A percentile compares a stretch with the other conserved stretches of the same genome.
phyloP scores from a whole-genome alignment of 495 filamentous ascomycete species.

The Lophiotrema nucula region DNA sequence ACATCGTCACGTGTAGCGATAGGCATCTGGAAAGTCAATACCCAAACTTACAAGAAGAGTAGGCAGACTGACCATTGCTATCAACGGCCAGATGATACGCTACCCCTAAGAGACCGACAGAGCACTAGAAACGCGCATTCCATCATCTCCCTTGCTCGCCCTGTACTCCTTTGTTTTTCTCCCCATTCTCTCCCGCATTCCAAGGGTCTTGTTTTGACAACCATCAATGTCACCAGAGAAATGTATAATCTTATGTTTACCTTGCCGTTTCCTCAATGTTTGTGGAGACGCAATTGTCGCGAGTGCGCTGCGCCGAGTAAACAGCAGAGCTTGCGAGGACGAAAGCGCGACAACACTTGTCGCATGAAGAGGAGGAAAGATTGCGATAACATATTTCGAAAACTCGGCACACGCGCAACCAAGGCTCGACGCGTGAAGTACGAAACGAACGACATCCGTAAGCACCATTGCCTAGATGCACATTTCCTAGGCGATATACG shows the following conservation, averaged over 20 bases:
- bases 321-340: neutral
- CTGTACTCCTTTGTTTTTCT: slow-evolving; percentile 1
- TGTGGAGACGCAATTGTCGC: slow-evolving; percentile 5
- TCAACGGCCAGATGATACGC: neutral
- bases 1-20: too few species aligned
- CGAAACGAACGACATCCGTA: too few species aligned
- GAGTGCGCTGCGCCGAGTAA: neutral
- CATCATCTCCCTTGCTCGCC: slow-evolving; percentile 5
- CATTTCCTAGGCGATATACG: too few species aligned
- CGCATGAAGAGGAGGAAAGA: too few species aligned
- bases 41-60: neutral
- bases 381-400: neutral
- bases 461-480: too few species aligned
- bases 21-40: neutral
- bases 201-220: slow-evolving; percentile 28
- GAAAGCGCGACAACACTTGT: neutral
- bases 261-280: neutral
- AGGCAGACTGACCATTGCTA: neutral
- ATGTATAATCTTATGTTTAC: slow-evolving; percentile 18
- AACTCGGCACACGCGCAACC: neutral
- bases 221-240: slow-evolving; percentile 14
- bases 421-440: neutral
- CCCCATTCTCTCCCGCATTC: slow-evolving; percentile 28
- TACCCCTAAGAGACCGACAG: neutral
- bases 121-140: slow-evolving; percentile 1